phyloP scores from a whole-genome alignment of 306 rosid genomes.

The Vachellia pachyceras region DNA sequence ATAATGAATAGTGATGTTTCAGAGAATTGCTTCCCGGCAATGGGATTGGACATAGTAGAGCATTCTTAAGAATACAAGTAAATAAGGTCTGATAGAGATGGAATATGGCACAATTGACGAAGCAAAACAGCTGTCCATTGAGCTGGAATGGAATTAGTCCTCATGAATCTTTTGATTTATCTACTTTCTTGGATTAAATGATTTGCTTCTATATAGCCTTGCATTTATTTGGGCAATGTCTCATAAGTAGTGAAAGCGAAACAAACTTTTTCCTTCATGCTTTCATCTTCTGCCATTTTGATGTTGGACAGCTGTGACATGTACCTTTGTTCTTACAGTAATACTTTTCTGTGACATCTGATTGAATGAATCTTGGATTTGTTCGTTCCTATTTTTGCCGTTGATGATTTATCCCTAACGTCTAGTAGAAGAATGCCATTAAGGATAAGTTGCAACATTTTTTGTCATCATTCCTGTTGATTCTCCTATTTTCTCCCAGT shows the following conservation, averaged over 20 bases:
- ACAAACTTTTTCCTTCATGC: neutral
- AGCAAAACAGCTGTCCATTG: neutral
- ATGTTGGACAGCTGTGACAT: neutral
- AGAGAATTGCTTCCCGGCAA: neutral
- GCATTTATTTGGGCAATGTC: neutral
- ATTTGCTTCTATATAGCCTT: neutral
- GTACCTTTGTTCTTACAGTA: neutral
- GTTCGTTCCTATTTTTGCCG: neutral
- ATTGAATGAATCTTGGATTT: constrained; percentile 1
- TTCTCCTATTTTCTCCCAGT: constrained; percentile 51
- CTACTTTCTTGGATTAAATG: neutral
- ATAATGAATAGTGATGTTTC: neutral
- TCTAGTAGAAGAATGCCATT: neutral
- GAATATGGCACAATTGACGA: neutral
- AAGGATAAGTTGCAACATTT: neutral
- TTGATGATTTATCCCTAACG: neutral
- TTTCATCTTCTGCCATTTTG: neutral
- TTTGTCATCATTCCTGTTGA: constrained; percentile 18
- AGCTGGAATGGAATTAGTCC: neutral
- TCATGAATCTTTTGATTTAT: neutral
- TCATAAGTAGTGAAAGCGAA: neutral
- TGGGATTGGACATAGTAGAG: neutral
- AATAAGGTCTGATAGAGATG: neutral
- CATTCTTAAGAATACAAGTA: neutral
- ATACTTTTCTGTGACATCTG: constrained; percentile 12